These are phyloP conservation scores for Penicillium oxalicum DNA, from an alignment of 2,329 filamentous ascomycete species.

Conservation along the genomic window DNA sequence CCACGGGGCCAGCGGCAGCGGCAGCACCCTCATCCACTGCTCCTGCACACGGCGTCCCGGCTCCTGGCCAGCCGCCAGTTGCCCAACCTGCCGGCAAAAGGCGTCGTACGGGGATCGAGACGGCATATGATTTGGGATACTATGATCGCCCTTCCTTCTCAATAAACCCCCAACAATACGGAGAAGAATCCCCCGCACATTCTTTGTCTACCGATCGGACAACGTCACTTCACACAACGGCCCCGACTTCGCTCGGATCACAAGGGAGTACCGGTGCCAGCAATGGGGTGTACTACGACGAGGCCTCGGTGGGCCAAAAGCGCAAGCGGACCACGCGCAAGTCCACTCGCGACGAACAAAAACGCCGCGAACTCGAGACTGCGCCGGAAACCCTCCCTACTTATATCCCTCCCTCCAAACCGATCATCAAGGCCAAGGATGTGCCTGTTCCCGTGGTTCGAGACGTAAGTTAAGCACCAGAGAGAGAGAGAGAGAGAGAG, in stretches of 20 bases:
- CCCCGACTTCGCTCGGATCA: constrained; percentile 77
- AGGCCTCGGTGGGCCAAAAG: constrained; percentile 72
- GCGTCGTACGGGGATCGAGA: constrained; percentile 60
- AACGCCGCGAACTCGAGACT: constrained; percentile 66
- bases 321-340: constrained; percentile 76
- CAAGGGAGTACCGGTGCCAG: constrained; percentile 47
- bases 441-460: constrained; percentile 57
- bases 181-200: constrained; percentile 60
- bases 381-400: constrained; percentile 65
- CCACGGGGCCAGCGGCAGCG: too few species aligned
- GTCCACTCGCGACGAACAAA: constrained; percentile 74
- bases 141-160: constrained; percentile 67
- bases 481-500: background rate
- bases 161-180: constrained; percentile 64
- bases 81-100: constrained; percentile 57
- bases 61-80: constrained; percentile 25
- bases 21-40: constrained; percentile 10
- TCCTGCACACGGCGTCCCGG: constrained; percentile 15
- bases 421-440: constrained; percentile 82
- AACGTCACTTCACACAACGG: constrained; percentile 77
- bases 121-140: constrained; percentile 64
- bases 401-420: constrained; percentile 81
- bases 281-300: constrained; percentile 59
- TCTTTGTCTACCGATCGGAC: constrained; percentile 79
- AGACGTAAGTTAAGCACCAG: constrained; percentile 46